A percentile compares a stretch with the other conserved stretches of the same genome.
Evolutionary conservation across 192 early-diverging fungal genomes (phyloP).

Genomic region (Allomyces arbusculus): DNA sequence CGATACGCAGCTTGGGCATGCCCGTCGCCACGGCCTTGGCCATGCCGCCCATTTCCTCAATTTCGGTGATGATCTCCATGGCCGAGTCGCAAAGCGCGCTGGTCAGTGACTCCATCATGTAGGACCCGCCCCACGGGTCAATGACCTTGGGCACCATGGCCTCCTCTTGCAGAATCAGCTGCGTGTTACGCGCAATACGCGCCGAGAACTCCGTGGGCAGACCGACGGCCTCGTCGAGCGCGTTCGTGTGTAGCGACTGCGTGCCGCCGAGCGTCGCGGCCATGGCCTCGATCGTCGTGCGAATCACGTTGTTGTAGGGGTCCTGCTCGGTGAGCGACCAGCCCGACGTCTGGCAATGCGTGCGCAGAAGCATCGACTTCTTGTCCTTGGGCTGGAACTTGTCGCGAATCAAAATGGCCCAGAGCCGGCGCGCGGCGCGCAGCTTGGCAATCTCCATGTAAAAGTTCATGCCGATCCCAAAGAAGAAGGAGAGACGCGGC

Average conservation of each 20-base stretch:
- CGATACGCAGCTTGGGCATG: slow-evolving; percentile 74
- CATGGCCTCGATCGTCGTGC: slow-evolving; percentile 78
- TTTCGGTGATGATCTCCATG: slow-evolving; percentile 47
- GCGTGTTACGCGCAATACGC: slow-evolving; percentile 77
- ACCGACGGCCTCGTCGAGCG: slow-evolving; percentile 75
- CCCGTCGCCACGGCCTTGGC: slow-evolving; percentile 71
- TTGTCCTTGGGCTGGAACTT: slow-evolving; percentile 61
- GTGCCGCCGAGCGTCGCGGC: slow-evolving; percentile 78
- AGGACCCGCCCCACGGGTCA: slow-evolving; percentile 80
- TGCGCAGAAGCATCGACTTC: slow-evolving; percentile 63
- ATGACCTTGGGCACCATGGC: slow-evolving; percentile 71
- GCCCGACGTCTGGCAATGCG: slow-evolving; percentile 78
- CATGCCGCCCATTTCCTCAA: slow-evolving; percentile 74
- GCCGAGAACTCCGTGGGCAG: slow-evolving; percentile 66
- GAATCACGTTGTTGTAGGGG: slow-evolving; percentile 75
- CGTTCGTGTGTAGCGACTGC: slow-evolving; percentile 83
- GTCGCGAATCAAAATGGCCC: slow-evolving; percentile 57
- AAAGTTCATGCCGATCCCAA: slow-evolving; percentile 84
- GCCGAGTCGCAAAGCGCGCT: slow-evolving; percentile 54
- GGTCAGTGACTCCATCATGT: slow-evolving; percentile 84
- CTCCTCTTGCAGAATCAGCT: slow-evolving; percentile 74
- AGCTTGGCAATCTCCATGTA: slow-evolving; percentile 90
- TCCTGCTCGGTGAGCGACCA: slow-evolving; percentile 85
- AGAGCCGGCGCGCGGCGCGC: slow-evolving; percentile 67
- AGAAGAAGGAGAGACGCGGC: slow-evolving; percentile 78